Evolutionary conservation across 345 rosid genomes (phyloP).

Genomic region (Arabidopsis suecica): DNA sequence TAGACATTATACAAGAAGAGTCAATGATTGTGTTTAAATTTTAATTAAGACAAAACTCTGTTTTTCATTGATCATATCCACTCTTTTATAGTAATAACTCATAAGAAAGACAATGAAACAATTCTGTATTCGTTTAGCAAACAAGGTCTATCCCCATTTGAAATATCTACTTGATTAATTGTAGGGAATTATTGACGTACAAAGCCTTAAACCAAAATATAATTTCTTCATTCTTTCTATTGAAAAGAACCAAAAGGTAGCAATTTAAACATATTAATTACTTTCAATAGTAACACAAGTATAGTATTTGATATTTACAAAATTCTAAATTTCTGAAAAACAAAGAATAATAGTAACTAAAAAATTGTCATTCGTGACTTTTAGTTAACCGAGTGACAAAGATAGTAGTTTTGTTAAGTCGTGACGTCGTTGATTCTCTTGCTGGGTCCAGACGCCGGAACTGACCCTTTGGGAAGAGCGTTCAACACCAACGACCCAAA

Average conservation of each 20-base stretch:
- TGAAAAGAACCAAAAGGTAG: neutral
- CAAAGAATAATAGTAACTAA: neutral
- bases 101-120: neutral
- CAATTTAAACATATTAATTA: neutral
- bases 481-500: slow-evolving; percentile 56
- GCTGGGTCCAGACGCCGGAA: slow-evolving; percentile 63
- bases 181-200: neutral
- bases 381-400: neutral
- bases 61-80: neutral
- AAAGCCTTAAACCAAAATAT: neutral
- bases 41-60: slow-evolving; percentile 3
- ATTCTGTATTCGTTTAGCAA: neutral
- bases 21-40: slow-evolving; percentile 7
- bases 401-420: slow-evolving; percentile 40
- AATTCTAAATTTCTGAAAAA: neutral
- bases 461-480: slow-evolving; percentile 63
- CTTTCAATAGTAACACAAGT: neutral
- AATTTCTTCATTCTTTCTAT: neutral
- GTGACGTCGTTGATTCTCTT: slow-evolving; percentile 49
- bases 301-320: neutral
- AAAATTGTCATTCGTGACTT: neutral
- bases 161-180: too few relatives aligned
- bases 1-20: slow-evolving; percentile 9
- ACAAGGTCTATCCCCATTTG: too few relatives aligned
- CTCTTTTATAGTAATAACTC: neutral